These are phyloP conservation scores for Globisporangium acanthophoron DNA, from an alignment of 352 stramenopile species.

Conservation along the genomic window DNA sequence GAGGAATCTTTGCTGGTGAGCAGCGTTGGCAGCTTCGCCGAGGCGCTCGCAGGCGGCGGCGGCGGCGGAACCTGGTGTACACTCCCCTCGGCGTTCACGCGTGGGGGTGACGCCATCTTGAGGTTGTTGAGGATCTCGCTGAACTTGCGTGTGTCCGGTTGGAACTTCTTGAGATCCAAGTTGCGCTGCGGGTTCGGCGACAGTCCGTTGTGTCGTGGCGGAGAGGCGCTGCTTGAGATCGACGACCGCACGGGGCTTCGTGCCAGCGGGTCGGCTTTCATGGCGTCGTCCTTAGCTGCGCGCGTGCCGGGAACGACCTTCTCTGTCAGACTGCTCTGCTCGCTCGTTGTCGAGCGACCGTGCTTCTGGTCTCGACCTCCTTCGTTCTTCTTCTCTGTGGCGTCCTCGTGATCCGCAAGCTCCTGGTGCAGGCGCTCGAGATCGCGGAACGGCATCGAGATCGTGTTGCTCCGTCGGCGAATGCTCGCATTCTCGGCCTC, in stretches of 20 bases:
- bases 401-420: constrained; percentile 22
- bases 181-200: constrained; percentile 22
- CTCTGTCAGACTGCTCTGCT: constrained; percentile 1
- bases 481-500: constrained; percentile 2
- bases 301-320: neutral
- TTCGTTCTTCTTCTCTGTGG: neutral
- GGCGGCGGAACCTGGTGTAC: constrained; percentile 17
- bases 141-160: constrained; percentile 70
- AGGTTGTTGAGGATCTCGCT: constrained; percentile 70
- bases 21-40: constrained; percentile 9
- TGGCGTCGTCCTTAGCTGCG: neutral
- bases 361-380: neutral
- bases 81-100: constrained; percentile 15
- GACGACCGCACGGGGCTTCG: constrained; percentile 7
- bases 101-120: constrained; percentile 42
- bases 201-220: neutral
- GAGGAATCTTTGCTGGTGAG: constrained; percentile 11
- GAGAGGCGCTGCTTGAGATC: neutral
- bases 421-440: constrained; percentile 28
- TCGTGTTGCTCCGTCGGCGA: constrained; percentile 28
- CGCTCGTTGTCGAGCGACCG: constrained; percentile 3
- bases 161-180: constrained; percentile 69
- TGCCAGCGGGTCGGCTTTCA: constrained; percentile 6
- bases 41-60: constrained; percentile 19
- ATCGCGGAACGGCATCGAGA: constrained; percentile 27